A percentile compares a stretch with the other conserved stretches of the same genome.
Evolutionary conservation across 179 eudicot species (phyloP).

Genomic region (Gypsophila paniculata): DNA sequence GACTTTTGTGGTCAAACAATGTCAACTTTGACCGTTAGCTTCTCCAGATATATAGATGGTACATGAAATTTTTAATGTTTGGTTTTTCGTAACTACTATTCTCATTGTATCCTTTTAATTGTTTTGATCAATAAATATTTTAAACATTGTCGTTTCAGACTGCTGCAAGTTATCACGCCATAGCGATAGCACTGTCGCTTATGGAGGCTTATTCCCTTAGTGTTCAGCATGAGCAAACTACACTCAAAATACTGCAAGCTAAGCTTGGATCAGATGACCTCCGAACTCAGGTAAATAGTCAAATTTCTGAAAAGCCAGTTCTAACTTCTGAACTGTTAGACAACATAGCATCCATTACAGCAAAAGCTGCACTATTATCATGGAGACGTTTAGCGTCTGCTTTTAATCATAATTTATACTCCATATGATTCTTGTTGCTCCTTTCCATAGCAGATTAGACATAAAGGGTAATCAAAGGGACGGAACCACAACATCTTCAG

Average conservation of each 20-base stretch:
- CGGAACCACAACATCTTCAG: no score
- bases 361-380: neutral
- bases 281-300: conserved; percentile 74
- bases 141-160: conserved; percentile 46
- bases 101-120: no score
- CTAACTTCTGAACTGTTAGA: neutral
- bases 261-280: conserved; percentile 94
- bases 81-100: no score
- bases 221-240: conserved; percentile 97
- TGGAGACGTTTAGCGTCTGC: neutral
- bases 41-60: neutral
- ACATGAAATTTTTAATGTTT: no score
- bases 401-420: no score
- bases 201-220: conserved; percentile 99
- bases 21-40: neutral
- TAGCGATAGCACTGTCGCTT: conserved; percentile 94
- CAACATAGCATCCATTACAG: neutral
- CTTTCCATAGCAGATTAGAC: no score
- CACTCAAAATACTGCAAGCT: conserved; percentile 84
- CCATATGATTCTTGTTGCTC: no score
- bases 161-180: conserved; percentile 99
- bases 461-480: no score
- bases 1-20: neutral
- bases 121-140: neutral
- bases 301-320: neutral